A percentile compares a stretch with the other conserved stretches of the same genome.
These are phyloP conservation scores for Sporothrix euskadiensis DNA, from an alignment of 2,329 filamentous ascomycete species.

Conservation along the genomic window DNA sequence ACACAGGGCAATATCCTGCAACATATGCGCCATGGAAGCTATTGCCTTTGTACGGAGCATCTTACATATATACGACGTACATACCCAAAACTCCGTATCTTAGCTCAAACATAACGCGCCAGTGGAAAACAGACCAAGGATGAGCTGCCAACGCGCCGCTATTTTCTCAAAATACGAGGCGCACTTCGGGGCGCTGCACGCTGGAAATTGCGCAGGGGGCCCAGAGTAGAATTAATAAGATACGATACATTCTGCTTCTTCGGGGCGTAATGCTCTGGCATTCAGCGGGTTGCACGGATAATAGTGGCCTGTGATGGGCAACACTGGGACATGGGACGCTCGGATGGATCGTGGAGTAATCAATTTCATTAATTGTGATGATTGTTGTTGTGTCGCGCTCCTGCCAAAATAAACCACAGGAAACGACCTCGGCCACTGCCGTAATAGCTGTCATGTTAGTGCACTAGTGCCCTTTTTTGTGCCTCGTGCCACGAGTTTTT, in stretches of 20 bases:
- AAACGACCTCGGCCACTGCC: conserved; percentile 17
- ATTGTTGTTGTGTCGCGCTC: conserved; percentile 5
- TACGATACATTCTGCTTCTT: background rate
- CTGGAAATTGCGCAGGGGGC: background rate
- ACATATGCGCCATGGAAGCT: background rate
- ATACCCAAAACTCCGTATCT: background rate
- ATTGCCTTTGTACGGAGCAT: background rate
- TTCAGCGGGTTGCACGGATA: conserved; percentile 14
- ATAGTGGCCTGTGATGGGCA: background rate
- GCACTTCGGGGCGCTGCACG: background rate
- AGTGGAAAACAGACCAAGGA: background rate
- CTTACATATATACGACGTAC: background rate
- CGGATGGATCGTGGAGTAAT: too few relatives aligned
- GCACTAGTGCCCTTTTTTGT: conserved; percentile 1
- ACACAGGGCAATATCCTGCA: background rate
- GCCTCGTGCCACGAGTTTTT: conserved; percentile 9
- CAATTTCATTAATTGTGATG: background rate
- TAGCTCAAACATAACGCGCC: background rate
- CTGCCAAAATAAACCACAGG: background rate
- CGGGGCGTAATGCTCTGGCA: background rate
- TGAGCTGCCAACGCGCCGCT: background rate
- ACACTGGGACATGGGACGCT: background rate
- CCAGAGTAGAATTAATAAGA: background rate
- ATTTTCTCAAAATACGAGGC: conserved; percentile 13
- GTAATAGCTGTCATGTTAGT: conserved; percentile 14